phyloP scores from a whole-genome alignment of 306 rosid species.

The Gastrolobium villosum region DNA sequence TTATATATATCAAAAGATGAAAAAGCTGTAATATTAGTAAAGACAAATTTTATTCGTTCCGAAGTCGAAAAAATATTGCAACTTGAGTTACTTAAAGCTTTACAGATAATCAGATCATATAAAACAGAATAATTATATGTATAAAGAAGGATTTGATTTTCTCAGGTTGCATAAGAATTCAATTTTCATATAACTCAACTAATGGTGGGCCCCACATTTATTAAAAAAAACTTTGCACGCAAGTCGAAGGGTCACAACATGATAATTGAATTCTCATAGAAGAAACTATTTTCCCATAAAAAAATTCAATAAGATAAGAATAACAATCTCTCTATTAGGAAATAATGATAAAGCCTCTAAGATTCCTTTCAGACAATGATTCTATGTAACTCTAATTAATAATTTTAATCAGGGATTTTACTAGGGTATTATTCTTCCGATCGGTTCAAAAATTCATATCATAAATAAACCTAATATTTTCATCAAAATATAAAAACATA shows the following conservation, averaged over 20 bases:
- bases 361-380: conserved; percentile 10
- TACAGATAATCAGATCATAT: conserved; percentile 16
- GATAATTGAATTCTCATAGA: too few species aligned
- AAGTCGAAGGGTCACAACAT: too few species aligned
- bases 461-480: not conserved
- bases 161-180: too few species aligned
- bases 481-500: too few species aligned
- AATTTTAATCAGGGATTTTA: not conserved
- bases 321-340: not conserved
- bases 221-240: too few species aligned
- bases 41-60: conserved; percentile 24
- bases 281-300: too few species aligned
- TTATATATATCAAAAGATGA: conserved; percentile 26
- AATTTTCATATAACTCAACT: too few species aligned
- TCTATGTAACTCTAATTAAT: not conserved
- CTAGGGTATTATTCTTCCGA: not conserved
- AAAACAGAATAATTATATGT: conserved; percentile 2
- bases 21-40: conserved; percentile 23
- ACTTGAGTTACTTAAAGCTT: conserved; percentile 34
- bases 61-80: conserved; percentile 34
- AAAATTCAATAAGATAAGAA: not conserved
- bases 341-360: conserved; percentile 1
- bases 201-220: too few species aligned
- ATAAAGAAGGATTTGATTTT: too few species aligned
- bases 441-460: not conserved